phyloP scores from a whole-genome alignment of 495 filamentous ascomycete genomes.

The Hypoxylon lienhwacheense region DNA sequence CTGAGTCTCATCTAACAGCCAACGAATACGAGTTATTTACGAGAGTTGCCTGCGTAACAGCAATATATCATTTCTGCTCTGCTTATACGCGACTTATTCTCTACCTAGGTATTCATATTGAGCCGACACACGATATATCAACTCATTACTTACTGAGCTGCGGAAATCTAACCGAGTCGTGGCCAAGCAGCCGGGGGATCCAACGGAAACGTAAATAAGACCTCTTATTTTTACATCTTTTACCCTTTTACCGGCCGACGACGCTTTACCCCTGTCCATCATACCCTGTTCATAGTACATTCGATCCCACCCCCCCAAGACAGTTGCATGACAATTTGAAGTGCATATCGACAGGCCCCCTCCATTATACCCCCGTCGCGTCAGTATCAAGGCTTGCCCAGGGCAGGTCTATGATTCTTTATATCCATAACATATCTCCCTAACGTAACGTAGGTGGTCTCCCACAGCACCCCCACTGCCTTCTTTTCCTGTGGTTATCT shows the following conservation, averaged over 20 bases:
- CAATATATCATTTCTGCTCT: neutral
- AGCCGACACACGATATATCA: conserved; percentile 15
- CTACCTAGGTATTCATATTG: conserved; percentile 13
- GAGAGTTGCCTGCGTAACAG: conserved; percentile 8
- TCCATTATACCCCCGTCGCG: conserved; percentile 35
- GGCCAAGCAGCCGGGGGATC: conserved; percentile 21
- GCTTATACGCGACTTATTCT: neutral
- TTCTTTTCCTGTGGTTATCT: conserved; percentile 19
- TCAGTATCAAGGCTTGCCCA: conserved; percentile 29
- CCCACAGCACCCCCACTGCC: conserved; percentile 33
- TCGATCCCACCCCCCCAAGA: conserved; percentile 28
- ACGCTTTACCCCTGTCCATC: conserved; percentile 20
- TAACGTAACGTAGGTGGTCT: conserved; percentile 28
- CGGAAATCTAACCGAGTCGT: conserved; percentile 31
- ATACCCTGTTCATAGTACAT: conserved; percentile 27
- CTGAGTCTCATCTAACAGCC: too few species aligned
- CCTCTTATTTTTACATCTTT: too few species aligned
- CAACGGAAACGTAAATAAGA: conserved; percentile 16
- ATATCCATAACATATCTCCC: conserved; percentile 38
- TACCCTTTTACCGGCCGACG: conserved; percentile 32
- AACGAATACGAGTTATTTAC: too few species aligned
- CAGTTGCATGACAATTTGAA: conserved; percentile 39
- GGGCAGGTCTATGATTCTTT: too few species aligned
- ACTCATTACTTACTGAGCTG: conserved; percentile 14
- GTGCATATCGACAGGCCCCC: conserved; percentile 32